phyloP scores from a whole-genome alignment of 257 asterid genomes.

The Scutellaria baicalensis region DNA sequence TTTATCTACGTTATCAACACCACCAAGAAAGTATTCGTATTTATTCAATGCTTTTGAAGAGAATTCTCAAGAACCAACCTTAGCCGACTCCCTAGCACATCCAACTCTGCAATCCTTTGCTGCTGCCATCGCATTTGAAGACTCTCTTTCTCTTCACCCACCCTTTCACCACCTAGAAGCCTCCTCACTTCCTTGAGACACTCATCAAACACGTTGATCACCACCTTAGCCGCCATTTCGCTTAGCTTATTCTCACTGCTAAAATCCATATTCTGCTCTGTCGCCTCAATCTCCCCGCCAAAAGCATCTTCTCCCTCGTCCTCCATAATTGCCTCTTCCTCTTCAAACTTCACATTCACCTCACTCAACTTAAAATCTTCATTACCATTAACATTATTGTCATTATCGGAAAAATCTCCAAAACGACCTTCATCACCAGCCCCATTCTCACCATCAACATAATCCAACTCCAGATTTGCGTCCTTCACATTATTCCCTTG shows the following conservation, averaged over 20 bases:
- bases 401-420: not conserved
- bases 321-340: slow-evolving; percentile 16
- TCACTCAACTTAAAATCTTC: slow-evolving; percentile 48
- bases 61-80: slow-evolving; percentile 65
- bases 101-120: slow-evolving; percentile 68
- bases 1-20: slow-evolving; percentile 4
- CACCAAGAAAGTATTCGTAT: slow-evolving; percentile 13
- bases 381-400: slow-evolving; percentile 2
- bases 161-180: slow-evolving; percentile 17
- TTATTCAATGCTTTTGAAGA: slow-evolving; percentile 35
- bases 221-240: slow-evolving; percentile 36
- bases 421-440: slow-evolving; percentile 15
- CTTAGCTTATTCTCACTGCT: slow-evolving; percentile 18
- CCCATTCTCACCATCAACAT: slow-evolving; percentile 5
- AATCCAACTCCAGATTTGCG: slow-evolving; percentile 13
- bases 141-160: slow-evolving; percentile 18
- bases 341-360: slow-evolving; percentile 71
- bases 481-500: slow-evolving; percentile 2
- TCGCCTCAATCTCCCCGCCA: slow-evolving; percentile 8
- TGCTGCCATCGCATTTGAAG: slow-evolving; percentile 50
- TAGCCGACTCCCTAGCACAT: slow-evolving; percentile 53
- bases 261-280: not conserved
- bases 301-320: slow-evolving; percentile 3
- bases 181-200: slow-evolving; percentile 48
- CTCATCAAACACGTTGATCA: slow-evolving; percentile 51